Evolutionary conservation across 805 yeast genomes (phyloP), one percentile per base, ranked within the genome.

Genomic region (Grigorovia transvaalensis): DNA sequence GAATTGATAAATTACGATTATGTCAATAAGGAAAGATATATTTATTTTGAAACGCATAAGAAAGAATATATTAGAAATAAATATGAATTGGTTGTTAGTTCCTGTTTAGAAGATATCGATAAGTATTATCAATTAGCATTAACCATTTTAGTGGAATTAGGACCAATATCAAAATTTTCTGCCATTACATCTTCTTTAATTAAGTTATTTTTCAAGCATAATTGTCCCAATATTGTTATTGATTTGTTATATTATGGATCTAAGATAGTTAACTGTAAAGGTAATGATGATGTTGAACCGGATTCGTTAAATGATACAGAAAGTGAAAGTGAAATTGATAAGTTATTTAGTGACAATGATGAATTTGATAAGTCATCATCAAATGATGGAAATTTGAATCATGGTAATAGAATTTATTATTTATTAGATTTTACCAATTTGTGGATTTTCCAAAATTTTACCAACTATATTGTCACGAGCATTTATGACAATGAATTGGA

Each of bases 391-490:
- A n/a, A 9, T 1, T 23, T 35, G 6, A 40, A 12, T 5, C 30
- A 44, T 12, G 30, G 30, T 44, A 29, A 38, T 19, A 42, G 41
- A 9, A 18, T 49, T n/a, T 49, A 44, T 33, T 30, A 18, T 40
- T 41, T 38, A 13, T 38, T 49, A 45, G 65, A 66, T 50, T 67
- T 67, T 50, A 56, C 65, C 9, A 67, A 65, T 50, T 44, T 64
- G 20, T 64, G 69, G 69, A 52, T 64, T 9, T 65, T 65, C 48
- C 67, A 66, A 49, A 59, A 60, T 1, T 57, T 54, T 42, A 60
- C 68, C 2, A 53, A 55, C 20, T 62, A 51, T 45, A 55, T 51
- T 41, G 44, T 58, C 33, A 51, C 55, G 12, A 42, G 49, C 17
- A 42, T 58, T 13, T 29, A 33, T 20, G 45, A 35, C 2, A 48